Percentiles rank a stretch among this genome's conserved stretches.
Conservation (phyloP, 352 stramenopile species). For the Thalassiosira exigua region DNA sequence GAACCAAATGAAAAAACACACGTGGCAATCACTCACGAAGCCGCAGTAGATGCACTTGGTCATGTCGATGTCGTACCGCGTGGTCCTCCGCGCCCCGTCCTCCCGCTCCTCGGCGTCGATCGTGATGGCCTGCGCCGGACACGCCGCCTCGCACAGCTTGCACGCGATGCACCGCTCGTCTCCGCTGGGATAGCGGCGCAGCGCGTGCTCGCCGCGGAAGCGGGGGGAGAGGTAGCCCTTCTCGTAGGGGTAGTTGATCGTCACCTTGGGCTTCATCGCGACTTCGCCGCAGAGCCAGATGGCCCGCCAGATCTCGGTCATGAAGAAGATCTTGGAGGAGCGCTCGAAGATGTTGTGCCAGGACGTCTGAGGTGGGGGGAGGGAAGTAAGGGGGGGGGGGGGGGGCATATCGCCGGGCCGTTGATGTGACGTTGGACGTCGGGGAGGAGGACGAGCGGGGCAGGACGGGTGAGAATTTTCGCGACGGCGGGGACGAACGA, state of each 20-base stretch:
- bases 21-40: slow-evolving; percentile 61
- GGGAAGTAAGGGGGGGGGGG: not conserved
- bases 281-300: slow-evolving; percentile 87
- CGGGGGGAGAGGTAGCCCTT: slow-evolving; percentile 95
- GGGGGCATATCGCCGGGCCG: too few relatives aligned
- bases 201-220: slow-evolving; percentile 98
- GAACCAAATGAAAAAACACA: not conserved
- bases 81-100: slow-evolving; percentile 98
- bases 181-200: slow-evolving; percentile 98
- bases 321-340: slow-evolving; percentile 89
- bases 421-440: slow-evolving; percentile 4
- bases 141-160: slow-evolving; percentile 99
- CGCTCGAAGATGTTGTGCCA: slow-evolving; percentile 83
- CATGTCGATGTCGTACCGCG: slow-evolving; percentile 99
- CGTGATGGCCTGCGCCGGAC: slow-evolving; percentile 98
- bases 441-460: slow-evolving; percentile 10
- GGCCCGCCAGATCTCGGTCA: slow-evolving; percentile 90
- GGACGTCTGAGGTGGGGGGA: slow-evolving; percentile 67
- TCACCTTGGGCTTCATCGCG: slow-evolving; percentile 90
- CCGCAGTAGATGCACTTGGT: slow-evolving; percentile 99
- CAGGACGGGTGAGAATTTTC: too few relatives aligned
- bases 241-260: slow-evolving; percentile 99
- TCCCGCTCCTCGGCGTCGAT: slow-evolving; percentile 98
- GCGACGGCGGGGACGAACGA: too few relatives aligned
- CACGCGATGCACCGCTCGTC: slow-evolving; percentile 99